phyloP scores from a whole-genome alignment of 2,329 filamentous ascomycete species.

The Emergomyces africanus region DNA sequence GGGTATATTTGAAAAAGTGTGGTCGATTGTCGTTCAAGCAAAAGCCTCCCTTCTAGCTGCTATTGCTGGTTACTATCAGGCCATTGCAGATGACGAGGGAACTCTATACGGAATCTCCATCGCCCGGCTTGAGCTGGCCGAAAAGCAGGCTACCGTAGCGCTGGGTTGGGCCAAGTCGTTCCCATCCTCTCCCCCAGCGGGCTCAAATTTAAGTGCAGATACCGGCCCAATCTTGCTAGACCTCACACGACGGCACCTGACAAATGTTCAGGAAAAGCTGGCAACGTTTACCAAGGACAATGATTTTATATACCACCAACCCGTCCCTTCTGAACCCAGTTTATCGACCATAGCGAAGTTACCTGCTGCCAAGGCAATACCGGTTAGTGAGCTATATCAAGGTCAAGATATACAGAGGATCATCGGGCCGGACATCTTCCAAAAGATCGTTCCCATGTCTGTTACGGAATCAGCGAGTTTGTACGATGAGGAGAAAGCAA shows the following conservation, averaged over 20 bases:
- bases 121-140: slow-evolving; percentile 67
- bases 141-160: slow-evolving; percentile 66
- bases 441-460: slow-evolving; percentile 89
- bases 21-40: slow-evolving; percentile 57
- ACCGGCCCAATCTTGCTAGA: slow-evolving; percentile 63
- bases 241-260: slow-evolving; percentile 68
- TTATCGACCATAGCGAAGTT: slow-evolving; percentile 75
- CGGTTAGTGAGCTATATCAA: slow-evolving; percentile 90
- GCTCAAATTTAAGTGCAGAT: slow-evolving; percentile 72
- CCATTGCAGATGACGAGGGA: slow-evolving; percentile 76
- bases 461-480: slow-evolving; percentile 94
- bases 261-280: slow-evolving; percentile 70
- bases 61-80: slow-evolving; percentile 87
- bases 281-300: slow-evolving; percentile 75
- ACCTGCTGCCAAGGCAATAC: slow-evolving; percentile 91
- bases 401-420: slow-evolving; percentile 96
- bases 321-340: slow-evolving; percentile 72
- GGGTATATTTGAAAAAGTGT: slow-evolving; percentile 87
- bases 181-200: slow-evolving; percentile 63
- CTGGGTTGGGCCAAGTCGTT: slow-evolving; percentile 65
- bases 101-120: slow-evolving; percentile 79
- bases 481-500: slow-evolving; percentile 98
- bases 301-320: slow-evolving; percentile 96
- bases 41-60: slow-evolving; percentile 78
- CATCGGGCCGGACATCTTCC: slow-evolving; percentile 91